Conservation (phyloP, 805 yeast genomes). For the Saccharomycopsis synnaedendra region DNA sequence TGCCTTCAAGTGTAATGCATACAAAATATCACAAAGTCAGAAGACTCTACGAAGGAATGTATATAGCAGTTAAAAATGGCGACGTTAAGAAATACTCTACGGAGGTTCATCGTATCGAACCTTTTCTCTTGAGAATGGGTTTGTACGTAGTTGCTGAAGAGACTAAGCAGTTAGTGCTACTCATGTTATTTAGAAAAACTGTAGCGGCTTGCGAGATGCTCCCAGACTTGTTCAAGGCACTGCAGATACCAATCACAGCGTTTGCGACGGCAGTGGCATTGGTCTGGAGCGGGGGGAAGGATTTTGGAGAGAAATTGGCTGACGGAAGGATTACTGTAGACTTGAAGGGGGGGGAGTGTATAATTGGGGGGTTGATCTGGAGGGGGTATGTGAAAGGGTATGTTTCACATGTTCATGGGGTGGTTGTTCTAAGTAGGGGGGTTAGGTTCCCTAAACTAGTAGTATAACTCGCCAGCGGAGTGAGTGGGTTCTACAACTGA, state of each 20-base stretch:
- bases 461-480: not conserved
- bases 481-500: no score
- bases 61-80: constrained; percentile 40
- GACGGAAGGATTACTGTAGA: constrained; percentile 13
- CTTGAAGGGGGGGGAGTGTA: constrained; percentile 55
- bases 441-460: constrained; percentile 50
- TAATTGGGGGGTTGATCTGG: constrained; percentile 53
- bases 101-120: constrained; percentile 33
- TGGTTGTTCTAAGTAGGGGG: constrained; percentile 64
- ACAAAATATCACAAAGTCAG: constrained; percentile 29
- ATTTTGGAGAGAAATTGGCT: not conserved
- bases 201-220: constrained; percentile 23
- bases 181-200: constrained; percentile 35
- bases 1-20: constrained; percentile 30
- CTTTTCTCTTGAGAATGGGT: constrained; percentile 41
- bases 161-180: constrained; percentile 37
- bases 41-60: constrained; percentile 34
- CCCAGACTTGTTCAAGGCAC: constrained; percentile 11
- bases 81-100: constrained; percentile 41
- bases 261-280: constrained; percentile 32
- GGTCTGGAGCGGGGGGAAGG: not conserved
- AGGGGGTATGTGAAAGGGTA: constrained; percentile 64
- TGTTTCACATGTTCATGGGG: constrained; percentile 62
- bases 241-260: constrained; percentile 24
- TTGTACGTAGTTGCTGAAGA: constrained; percentile 49